phyloP scores from a whole-genome alignment of 345 rosid genomes.

The Eucalyptus tenuipes region DNA sequence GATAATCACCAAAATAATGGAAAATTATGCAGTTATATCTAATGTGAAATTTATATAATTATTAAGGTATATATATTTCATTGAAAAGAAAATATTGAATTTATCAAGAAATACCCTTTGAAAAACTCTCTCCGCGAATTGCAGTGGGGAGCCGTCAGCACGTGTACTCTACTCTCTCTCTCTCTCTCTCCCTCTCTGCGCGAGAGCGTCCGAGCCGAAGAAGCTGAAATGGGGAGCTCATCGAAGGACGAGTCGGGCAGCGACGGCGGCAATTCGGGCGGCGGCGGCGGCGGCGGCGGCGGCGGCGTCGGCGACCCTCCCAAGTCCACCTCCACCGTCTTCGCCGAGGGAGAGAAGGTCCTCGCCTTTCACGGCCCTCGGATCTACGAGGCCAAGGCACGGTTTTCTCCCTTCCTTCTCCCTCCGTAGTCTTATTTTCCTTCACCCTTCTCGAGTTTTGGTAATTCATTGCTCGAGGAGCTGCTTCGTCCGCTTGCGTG shows the following conservation, averaged over 20 bases:
- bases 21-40: background rate
- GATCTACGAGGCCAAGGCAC: slow-evolving; percentile 95
- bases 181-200: background rate
- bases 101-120: background rate
- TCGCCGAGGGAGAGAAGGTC: slow-evolving; percentile 87
- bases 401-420: background rate
- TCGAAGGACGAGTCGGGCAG: slow-evolving; percentile 58
- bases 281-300: slow-evolving; percentile 71
- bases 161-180: background rate
- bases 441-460: background rate
- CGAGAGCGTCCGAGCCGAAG: background rate
- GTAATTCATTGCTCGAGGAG: background rate
- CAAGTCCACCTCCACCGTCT: slow-evolving; percentile 36
- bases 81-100: background rate
- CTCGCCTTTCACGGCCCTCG: slow-evolving; percentile 96
- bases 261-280: slow-evolving; percentile 69
- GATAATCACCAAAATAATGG: background rate
- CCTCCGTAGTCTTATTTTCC: background rate
- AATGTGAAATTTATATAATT: background rate
- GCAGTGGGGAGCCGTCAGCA: background rate
- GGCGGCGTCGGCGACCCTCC: slow-evolving; percentile 73
- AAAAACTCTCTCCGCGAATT: background rate
- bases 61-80: background rate
- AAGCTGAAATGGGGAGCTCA: slow-evolving; percentile 57
- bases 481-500: background rate